phyloP scores from a whole-genome alignment of 2,329 filamentous ascomycete genomes.

The Exserohilum rostratum region DNA sequence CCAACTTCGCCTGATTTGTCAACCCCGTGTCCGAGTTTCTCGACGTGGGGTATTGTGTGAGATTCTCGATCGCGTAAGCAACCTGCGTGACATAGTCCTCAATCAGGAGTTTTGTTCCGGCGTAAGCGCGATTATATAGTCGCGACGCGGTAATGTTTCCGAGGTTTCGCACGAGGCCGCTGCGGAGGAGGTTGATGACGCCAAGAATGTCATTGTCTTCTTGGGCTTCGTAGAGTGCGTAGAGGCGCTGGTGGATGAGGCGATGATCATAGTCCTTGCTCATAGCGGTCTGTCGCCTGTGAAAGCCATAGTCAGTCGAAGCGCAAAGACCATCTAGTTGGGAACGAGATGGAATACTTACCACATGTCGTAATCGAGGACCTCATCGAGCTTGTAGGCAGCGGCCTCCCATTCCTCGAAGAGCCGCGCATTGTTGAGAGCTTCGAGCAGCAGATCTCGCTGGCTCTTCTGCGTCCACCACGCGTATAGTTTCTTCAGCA shows the following conservation, averaged over 20 bases:
- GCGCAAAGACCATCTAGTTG: background rate
- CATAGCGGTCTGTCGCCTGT: constrained; percentile 79
- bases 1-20: constrained; percentile 78
- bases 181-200: constrained; percentile 79
- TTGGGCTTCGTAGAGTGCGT: constrained; percentile 71
- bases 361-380: constrained; percentile 83
- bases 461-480: constrained; percentile 72
- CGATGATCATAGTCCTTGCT: constrained; percentile 86
- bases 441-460: constrained; percentile 68
- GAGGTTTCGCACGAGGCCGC: constrained; percentile 79
- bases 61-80: constrained; percentile 78
- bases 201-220: constrained; percentile 74
- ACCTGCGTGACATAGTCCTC: constrained; percentile 89
- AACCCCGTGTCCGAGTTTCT: constrained; percentile 57
- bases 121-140: constrained; percentile 83
- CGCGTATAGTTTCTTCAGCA: constrained; percentile 66
- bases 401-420: constrained; percentile 88
- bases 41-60: constrained; percentile 69
- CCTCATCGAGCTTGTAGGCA: constrained; percentile 81
- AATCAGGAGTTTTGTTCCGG: constrained; percentile 87
- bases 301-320: constrained; percentile 7
- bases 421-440: constrained; percentile 68
- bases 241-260: constrained; percentile 78
- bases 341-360: constrained; percentile 44
- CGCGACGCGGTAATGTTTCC: constrained; percentile 85